Evolutionary conservation across 1,139 yeast species (phyloP).

Genomic region (Geotrichum restrictum): DNA sequence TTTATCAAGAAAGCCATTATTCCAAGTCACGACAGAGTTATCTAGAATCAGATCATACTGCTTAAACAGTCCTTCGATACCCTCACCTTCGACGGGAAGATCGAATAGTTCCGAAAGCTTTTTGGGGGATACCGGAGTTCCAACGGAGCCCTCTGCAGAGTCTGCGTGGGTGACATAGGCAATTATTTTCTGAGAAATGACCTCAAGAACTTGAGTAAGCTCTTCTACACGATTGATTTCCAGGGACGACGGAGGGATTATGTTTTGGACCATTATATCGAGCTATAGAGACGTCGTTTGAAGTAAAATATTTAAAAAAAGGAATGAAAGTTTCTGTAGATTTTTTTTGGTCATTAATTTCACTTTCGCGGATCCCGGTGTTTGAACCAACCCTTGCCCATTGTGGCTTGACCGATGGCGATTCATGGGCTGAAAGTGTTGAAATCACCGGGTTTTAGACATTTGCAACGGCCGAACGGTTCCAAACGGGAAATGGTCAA

Average conservation of each 20-base stretch:
- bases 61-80: conserved; percentile 43
- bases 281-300: too few species aligned
- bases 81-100: conserved; percentile 40
- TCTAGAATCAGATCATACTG: conserved; percentile 57
- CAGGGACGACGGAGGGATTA: conserved; percentile 20
- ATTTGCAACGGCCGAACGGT: too few species aligned
- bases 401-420: too few species aligned
- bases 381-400: too few species aligned
- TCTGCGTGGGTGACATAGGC: conserved; percentile 44
- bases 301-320: background rate
- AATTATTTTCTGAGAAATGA: conserved; percentile 40
- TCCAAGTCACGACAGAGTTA: conserved; percentile 82
- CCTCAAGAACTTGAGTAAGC: conserved; percentile 44
- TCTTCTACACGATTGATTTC: conserved; percentile 44
- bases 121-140: conserved; percentile 40
- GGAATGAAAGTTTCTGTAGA: background rate
- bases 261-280: background rate
- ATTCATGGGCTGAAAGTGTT: too few species aligned
- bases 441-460: too few species aligned
- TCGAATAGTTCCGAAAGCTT: conserved; percentile 34
- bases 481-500: too few species aligned
- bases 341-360: too few species aligned
- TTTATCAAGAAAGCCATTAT: conserved; percentile 80
- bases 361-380: too few species aligned
- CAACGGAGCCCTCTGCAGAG: conserved; percentile 38